Evolutionary conservation across 2,329 filamentous ascomycete species (phyloP), one percentile per base, ranked within the genome.

Genomic region (Arthrobotrys megalospora): DNA sequence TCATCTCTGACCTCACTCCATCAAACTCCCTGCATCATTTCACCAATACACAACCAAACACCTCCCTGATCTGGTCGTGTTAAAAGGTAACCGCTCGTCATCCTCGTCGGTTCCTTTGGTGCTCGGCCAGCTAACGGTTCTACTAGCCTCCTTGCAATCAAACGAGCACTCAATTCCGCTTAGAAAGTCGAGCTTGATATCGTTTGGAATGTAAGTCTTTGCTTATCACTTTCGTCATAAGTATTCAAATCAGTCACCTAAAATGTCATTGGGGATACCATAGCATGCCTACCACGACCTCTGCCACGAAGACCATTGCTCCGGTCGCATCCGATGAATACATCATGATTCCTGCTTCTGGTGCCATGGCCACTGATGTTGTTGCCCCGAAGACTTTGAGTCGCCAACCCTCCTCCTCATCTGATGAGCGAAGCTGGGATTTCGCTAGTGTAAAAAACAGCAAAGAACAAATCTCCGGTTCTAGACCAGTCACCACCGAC

Each of bases 401-500:
- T n/a, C 34, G 7, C 12, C 16, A 60, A 10, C n/a, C 6, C n/a
- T 60, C 55, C 5, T 8, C 10, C 28, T 60, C 55, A 5, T 60
- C 55, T 28, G 55, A 60, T 36, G 36, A 28, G 0, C 55, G 19
- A 43, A 60, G 55, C 55, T 60, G 36, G 55, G 55, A 60, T 43
- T 43, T 60, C 19, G 36, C 36, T 36, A 60, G 24, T n/a, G 34
- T 16, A n/a, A 60, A 60, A 12, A 60, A 28, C 4, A 43, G 55
- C 36, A 16, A 34, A 4, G 55, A 60, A 12, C 7, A 7, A 19
- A 32, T 60, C 1, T n/a, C 55, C 10, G 14, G 7, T 8, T 11
- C 55, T 1, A 19, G 24, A 11, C 19, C 36, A 43, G 12, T 16
- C 24, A 19, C 36, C 21, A 43, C 19, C 10, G 24, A 28, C 24